A percentile compares a stretch with the other conserved stretches of the same genome.
Evolutionary conservation across 2,329 filamentous ascomycete species (phyloP).

Genomic region (Dothistroma pini): DNA sequence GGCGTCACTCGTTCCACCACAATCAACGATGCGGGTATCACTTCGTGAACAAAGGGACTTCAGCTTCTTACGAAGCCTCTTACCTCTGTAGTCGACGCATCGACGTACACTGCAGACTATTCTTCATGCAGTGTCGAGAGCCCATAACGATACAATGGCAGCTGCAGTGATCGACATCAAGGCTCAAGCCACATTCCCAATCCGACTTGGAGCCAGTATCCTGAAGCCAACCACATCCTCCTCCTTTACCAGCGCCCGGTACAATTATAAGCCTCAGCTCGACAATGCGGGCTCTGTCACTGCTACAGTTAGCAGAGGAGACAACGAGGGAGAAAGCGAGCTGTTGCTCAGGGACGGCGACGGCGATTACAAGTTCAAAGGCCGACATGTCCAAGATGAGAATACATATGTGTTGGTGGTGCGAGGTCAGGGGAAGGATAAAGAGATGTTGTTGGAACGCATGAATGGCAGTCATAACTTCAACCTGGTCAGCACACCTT

Average conservation of each 20-base stretch:
- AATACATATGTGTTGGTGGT: constrained; percentile 64
- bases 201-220: constrained; percentile 32
- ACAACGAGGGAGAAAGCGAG: constrained; percentile 13
- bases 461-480: constrained; percentile 81
- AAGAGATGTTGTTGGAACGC: constrained; percentile 58
- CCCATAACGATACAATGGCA: constrained; percentile 16
- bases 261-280: constrained; percentile 46
- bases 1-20: not conserved
- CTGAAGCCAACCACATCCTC: constrained; percentile 13
- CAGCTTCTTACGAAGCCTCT: not conserved
- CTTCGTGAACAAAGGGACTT: not conserved
- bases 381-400: constrained; percentile 47
- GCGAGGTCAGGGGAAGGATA: constrained; percentile 24
- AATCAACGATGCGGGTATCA: not conserved
- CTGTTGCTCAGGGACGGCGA: constrained; percentile 28
- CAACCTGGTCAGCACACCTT: constrained; percentile 71
- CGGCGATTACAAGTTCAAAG: constrained; percentile 39
- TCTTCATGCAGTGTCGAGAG: not conserved
- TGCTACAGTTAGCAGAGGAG: constrained; percentile 28
- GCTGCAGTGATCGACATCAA: constrained; percentile 30
- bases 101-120: not conserved
- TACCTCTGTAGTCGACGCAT: constrained; percentile 2
- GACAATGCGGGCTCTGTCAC: constrained; percentile 21
- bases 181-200: constrained; percentile 25
- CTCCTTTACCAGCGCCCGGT: constrained; percentile 27